Evolutionary conservation across 108 stramenopile species (phyloP), one percentile per base, ranked within the genome.

Genomic region (Seminavis robusta): DNA sequence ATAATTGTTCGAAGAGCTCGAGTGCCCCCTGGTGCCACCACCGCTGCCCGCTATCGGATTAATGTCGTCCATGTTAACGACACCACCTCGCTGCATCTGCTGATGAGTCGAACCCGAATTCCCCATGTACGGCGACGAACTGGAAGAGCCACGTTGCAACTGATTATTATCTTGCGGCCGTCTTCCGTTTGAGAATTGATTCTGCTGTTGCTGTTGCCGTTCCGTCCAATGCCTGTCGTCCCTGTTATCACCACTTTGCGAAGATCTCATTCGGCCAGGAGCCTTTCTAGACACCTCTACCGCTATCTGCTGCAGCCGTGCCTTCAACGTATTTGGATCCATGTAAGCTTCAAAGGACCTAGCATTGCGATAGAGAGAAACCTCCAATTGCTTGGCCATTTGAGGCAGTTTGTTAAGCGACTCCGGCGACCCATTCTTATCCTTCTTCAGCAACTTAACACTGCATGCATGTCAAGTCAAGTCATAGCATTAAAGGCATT

Each of bases 381-480:
- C 95, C 61, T 98, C 97, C 25, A 98, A 67, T 45, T 94, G 90
- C 52, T 92, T 94, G 0, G 94, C 95, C 97, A 98, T 98, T 72
- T 95, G 86, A 0, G 95, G 95, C 8, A 98, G 77, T 56, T 94
- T 94, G 48, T 74, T 80, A 17, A 89, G 69, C 88, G 92, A 94
- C 48, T 95, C 93, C 7, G 84, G 76, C 11, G 88, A 83, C 47
- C 92, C 92, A 56, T 92, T 86, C 52, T 84, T 92, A 42, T 91
- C 88, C 45, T 94, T 90, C 59, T 95, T 91, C 34, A 98, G 66
- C 56, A 98, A 61, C 49, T 88, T 78, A 10, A 95, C 89, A 68
- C 93, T 96, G 67, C n/a, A 48, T 9, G 6, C 20, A 39, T n/a
- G n/a, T n/a, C n/a, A 26, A 49, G 46, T 42, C 13, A 8, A 34